Base-by-base conservation (phyloP, 805 yeast species). In the Candida adriatica region DNA sequence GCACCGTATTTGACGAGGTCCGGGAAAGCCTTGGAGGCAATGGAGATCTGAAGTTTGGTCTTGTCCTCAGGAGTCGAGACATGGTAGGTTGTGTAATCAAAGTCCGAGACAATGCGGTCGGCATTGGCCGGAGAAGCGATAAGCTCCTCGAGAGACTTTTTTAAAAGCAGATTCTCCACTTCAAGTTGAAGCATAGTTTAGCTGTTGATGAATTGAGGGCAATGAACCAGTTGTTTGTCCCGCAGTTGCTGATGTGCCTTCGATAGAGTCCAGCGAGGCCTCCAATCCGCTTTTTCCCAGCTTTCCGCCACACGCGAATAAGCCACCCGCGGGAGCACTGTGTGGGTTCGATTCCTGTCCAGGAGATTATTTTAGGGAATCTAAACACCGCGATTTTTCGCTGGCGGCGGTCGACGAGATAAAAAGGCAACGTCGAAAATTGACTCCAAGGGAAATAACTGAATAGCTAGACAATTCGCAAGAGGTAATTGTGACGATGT, bases 61-160 rank as follows among this genome's bases (percentile, higher is more conserved):
- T 80, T 84, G 38, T 75, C 66, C 44, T 78, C 87, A 3, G 88
- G 84, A n/a, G 94, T 90, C 29, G 95, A 80, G 39, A 92, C 66
- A 58, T 90, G 97, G 60, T 83, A 88, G 18, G 92, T 83, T 30
- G 96, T 94, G 62, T 86, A 86, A 59, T 92, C 99, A 49, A 92
- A 92, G 63, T 92, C 99, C 24, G 94, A 79, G 41, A 92, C 74
- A 40, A 90, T 77, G 56, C 96, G 75, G 59, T 92, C 96, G 41
- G 86, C 65, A 6, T 74, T 61, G 29, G 69, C 55, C 3, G 73
- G 68, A 16, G 57, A 61, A 15, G 65, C 77, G 32, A 83, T 61
- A 30, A 87, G 73, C 53, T 82, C 94, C 20, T 75, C 70, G 42
- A 92, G 68, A 2, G 95, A 77, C 44, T 84, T 79, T 53, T 85